Conservation (phyloP, 768 basidiomycete species). For the Tephrocybe sp. region DNA sequence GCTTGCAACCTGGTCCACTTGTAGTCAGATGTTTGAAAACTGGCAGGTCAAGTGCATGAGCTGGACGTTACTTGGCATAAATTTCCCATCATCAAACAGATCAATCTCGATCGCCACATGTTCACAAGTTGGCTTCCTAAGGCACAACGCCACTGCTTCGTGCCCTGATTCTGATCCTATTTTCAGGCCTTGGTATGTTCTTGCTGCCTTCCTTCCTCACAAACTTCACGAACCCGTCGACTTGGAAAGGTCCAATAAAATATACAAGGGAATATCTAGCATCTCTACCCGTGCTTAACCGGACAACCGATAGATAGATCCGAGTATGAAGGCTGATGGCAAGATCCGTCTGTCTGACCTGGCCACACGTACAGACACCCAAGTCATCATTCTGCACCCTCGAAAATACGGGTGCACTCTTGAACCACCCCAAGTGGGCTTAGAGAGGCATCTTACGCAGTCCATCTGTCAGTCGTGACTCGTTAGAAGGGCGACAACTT, state of each 20-base stretch:
- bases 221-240: background rate
- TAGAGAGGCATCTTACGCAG: no score
- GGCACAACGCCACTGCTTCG: constrained; percentile 11
- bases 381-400: constrained; percentile 2
- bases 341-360: background rate
- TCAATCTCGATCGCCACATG: constrained; percentile 17
- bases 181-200: background rate
- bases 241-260: background rate
- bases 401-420: no score
- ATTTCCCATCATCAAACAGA: constrained; percentile 14
- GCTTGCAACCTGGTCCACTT: background rate
- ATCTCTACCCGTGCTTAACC: background rate
- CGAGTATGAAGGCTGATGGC: background rate
- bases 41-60: constrained; percentile 2
- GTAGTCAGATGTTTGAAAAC: constrained; percentile 7
- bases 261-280: background rate
- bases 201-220: background rate
- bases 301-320: background rate
- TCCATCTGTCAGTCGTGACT: no score
- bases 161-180: background rate
- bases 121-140: background rate
- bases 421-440: no score
- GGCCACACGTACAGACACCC: background rate
- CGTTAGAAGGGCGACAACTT: no score
- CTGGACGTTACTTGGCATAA: background rate